Conservation (phyloP, 148 eudicot species). For the Rhododendron vialii region DNA sequence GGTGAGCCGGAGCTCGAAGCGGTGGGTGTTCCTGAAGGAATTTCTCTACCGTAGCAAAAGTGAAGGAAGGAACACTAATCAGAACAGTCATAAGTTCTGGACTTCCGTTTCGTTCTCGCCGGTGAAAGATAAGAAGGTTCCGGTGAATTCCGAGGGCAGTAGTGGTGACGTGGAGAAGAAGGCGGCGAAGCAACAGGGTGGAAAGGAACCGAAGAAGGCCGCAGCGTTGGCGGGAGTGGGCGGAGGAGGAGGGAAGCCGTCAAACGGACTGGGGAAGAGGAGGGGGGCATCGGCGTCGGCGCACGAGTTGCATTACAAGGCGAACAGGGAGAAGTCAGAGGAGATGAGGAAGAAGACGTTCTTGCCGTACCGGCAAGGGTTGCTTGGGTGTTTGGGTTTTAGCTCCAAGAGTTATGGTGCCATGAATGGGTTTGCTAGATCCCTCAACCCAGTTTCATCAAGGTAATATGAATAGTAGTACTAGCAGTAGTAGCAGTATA, state of each 20-base stretch:
- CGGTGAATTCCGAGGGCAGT: slow-evolving; percentile 10
- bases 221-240: not conserved
- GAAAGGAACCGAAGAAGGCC: not conserved
- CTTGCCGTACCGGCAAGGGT: slow-evolving; percentile 88
- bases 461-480: slow-evolving; percentile 30
- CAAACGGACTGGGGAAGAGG: slow-evolving; percentile 47
- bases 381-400: slow-evolving; percentile 84
- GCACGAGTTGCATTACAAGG: slow-evolving; percentile 81
- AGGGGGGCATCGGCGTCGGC: slow-evolving; percentile 52
- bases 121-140: slow-evolving; percentile 36
- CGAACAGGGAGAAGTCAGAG: slow-evolving; percentile 87
- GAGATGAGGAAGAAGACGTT: slow-evolving; percentile 93
- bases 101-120: slow-evolving; percentile 59
- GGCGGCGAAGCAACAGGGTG: not conserved
- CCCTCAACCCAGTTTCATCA: slow-evolving; percentile 81
- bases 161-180: slow-evolving; percentile 5
- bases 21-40: slow-evolving; percentile 87
- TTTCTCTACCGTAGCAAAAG: slow-evolving; percentile 78
- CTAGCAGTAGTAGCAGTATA: not conserved
- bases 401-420: slow-evolving; percentile 82
- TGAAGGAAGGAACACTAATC: slow-evolving; percentile 56
- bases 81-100: slow-evolving; percentile 61
- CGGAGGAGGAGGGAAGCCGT: slow-evolving; percentile 14
- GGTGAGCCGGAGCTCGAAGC: slow-evolving; percentile 67
- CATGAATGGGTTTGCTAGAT: slow-evolving; percentile 70